Evolutionary conservation across 73 alveolate species (phyloP).

Genomic region (Paramecium tetraurelia): DNA sequence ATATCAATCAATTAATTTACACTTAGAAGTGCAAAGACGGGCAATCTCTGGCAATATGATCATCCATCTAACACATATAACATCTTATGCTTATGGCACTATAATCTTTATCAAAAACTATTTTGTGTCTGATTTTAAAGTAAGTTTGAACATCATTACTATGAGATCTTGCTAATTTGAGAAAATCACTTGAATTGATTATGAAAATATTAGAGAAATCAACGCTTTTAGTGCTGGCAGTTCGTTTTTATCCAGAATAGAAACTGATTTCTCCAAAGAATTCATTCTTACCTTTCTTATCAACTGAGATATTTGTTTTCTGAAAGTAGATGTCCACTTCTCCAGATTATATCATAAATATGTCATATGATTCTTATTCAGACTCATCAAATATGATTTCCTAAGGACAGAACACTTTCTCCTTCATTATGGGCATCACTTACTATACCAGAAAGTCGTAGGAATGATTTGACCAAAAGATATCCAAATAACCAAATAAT

Average conservation of each 20-base stretch:
- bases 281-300: slow-evolving; percentile 59
- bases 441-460: not conserved
- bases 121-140: not conserved
- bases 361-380: slow-evolving; percentile 35
- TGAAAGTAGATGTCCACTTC: slow-evolving; percentile 59
- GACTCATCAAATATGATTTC: slow-evolving; percentile 67
- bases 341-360: slow-evolving; percentile 66
- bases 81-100: slow-evolving; percentile 11
- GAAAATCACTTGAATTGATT: not conserved
- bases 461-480: not conserved
- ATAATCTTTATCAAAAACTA: slow-evolving; percentile 26
- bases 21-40: slow-evolving; percentile 37
- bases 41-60: slow-evolving; percentile 45
- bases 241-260: slow-evolving; percentile 49
- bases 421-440: not conserved
- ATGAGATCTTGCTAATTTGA: not conserved
- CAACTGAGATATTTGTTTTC: slow-evolving; percentile 51
- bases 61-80: slow-evolving; percentile 38
- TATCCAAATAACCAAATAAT: not conserved
- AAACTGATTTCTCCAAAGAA: slow-evolving; percentile 78
- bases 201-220: slow-evolving; percentile 66
- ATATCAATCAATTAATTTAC: not conserved
- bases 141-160: not conserved
- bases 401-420: slow-evolving; percentile 51
- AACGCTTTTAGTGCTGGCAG: slow-evolving; percentile 66